These are phyloP conservation scores for Candida maltosa DNA, from an alignment of 805 yeast genomes.

Conservation along the genomic window DNA sequence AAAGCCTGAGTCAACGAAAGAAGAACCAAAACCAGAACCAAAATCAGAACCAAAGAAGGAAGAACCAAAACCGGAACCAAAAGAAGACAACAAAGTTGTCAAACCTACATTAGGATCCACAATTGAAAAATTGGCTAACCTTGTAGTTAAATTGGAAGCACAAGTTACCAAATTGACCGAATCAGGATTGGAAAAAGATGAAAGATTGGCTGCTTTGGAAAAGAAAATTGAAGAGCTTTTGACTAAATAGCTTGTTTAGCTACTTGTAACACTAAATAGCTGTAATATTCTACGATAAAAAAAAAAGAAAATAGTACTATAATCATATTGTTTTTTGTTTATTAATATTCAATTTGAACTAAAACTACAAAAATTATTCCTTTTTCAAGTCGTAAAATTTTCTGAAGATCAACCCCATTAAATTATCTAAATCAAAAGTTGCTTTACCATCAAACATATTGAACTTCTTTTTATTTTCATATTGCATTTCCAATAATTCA, in stretches of 20 bases:
- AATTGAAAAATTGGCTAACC: slow-evolving; percentile 59
- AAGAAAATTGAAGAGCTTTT: slow-evolving; percentile 55
- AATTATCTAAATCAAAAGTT: slow-evolving; percentile 61
- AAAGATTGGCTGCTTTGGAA: slow-evolving; percentile 55
- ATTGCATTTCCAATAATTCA: slow-evolving; percentile 69
- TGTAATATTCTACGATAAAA: background rate
- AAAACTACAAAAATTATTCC: slow-evolving; percentile 15
- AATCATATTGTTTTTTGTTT: background rate
- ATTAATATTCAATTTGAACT: background rate
- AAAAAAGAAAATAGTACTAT: background rate
- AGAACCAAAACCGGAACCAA: slow-evolving; percentile 16
- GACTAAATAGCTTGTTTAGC: slow-evolving; percentile 38
- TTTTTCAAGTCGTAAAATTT: slow-evolving; percentile 64
- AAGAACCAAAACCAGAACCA: slow-evolving; percentile 13
- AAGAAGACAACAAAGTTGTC: slow-evolving; percentile 7
- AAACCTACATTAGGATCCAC: slow-evolving; percentile 70
- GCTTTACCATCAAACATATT: slow-evolving; percentile 66
- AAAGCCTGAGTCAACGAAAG: slow-evolving; percentile 7
- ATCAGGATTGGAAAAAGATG: slow-evolving; percentile 64
- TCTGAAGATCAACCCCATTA: slow-evolving; percentile 67
- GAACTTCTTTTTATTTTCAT: slow-evolving; percentile 55
- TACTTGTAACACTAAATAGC: background rate
- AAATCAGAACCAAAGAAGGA: slow-evolving; percentile 12
- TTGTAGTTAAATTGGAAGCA: slow-evolving; percentile 56
- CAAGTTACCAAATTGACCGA: slow-evolving; percentile 50